A percentile compares a stretch with the other conserved stretches of the same genome.
Evolutionary conservation across 768 basidiomycete genomes (phyloP).

Genomic region (Melanogaster broomeanus): DNA sequence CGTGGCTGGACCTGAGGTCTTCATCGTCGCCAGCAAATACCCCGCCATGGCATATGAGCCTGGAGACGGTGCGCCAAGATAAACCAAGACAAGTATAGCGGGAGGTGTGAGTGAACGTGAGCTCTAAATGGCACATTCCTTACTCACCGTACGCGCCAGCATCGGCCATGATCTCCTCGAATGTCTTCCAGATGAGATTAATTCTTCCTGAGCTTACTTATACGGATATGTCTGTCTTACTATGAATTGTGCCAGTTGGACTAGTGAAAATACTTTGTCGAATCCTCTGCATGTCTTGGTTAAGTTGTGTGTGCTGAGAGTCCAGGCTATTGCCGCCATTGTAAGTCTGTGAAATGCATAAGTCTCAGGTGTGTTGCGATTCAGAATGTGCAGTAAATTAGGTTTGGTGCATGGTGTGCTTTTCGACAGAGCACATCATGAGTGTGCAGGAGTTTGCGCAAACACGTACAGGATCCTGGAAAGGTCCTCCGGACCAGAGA

Average conservation of each 20-base stretch:
- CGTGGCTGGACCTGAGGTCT: constrained; percentile 33
- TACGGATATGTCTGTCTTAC: constrained; percentile 32
- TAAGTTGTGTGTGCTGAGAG: constrained; percentile 43
- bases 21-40: constrained; percentile 52
- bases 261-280: constrained; percentile 60
- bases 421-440: neutral
- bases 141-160: constrained; percentile 62
- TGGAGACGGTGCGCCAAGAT: constrained; percentile 25
- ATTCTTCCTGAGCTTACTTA: neutral
- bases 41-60: constrained; percentile 74
- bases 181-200: constrained; percentile 43
- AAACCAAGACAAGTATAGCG: neutral
- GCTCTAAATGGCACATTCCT: neutral
- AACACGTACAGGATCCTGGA: constrained; percentile 56
- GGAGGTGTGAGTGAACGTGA: neutral
- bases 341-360: constrained; percentile 42
- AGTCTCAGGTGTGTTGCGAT: neutral
- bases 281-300: constrained; percentile 50
- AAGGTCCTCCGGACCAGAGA: constrained; percentile 76
- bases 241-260: constrained; percentile 56
- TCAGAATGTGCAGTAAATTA: neutral
- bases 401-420: neutral
- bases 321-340: constrained; percentile 69
- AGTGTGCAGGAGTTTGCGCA: neutral
- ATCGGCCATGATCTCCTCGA: constrained; percentile 49